Base-by-base conservation (phyloP, 306 rosid genomes). In the Casuarina glauca region DNA sequence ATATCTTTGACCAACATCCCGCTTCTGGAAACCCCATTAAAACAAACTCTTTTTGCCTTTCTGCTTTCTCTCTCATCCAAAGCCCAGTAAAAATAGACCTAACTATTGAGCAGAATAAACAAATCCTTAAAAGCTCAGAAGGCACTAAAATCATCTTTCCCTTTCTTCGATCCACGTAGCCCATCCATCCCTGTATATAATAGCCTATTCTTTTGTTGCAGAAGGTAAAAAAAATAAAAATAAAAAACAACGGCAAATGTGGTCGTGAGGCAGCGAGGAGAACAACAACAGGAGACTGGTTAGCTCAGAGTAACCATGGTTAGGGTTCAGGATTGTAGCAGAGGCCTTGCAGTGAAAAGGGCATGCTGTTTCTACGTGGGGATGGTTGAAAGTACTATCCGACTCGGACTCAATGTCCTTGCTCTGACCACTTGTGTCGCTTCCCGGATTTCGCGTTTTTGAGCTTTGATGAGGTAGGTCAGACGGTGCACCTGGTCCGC, bases 361-460 rank as follows among this genome's bases (percentile, higher is more conserved):
- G 69, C 44, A 13, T 62, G 44, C 16, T n/a, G 44, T 17, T 64
- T 79, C 54, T 35, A 54, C 74, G 75, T 67, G 50, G 75, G 69
- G 32, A 73, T 55, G 68, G 68, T 58, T 4, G 32, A 63, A 36
- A 10, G 71, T 5, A 15, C 55, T 50, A 81, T 73, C 44, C 69
- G 53, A 63, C 16, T 44, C 77, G 72, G 81, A 72, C 71, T 79
- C 83, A 83, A 85, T 72, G 82, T 76, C 67, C 67, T 44, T 87
- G 84, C 87, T 80, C 89, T 85, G 93, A 81, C 86, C 84, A 80
- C 45, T 76, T 68, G 73, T 85, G 88, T 89, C 88, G 80, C 77
- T 79, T 84, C 84, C 83, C 50, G 79, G 73, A 70, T 79, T 87
- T 78, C 80, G 86, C 78, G 84, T 82, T 76, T 49, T 53, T 72